These are phyloP conservation scores for Zygosaccharomyces sapae DNA, from an alignment of 1,139 yeast genomes.

Conservation along the genomic window DNA sequence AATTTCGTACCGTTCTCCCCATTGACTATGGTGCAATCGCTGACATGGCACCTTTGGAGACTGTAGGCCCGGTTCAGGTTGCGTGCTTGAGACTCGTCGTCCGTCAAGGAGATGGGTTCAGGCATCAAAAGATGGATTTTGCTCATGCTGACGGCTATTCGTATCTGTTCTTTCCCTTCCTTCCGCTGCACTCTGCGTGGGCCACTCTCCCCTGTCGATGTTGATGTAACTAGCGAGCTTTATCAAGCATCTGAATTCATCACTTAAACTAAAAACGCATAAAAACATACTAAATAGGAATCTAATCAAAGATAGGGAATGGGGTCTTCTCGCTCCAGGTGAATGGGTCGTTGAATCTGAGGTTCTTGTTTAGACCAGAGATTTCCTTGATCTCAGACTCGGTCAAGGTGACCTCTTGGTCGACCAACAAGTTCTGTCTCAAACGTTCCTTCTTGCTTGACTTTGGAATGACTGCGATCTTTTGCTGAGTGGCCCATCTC, in stretches of 20 bases:
- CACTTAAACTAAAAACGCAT: background rate
- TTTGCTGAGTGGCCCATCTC: constrained; percentile 80
- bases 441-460: constrained; percentile 62
- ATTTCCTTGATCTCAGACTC: constrained; percentile 53
- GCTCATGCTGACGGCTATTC: constrained; percentile 8
- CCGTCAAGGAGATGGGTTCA: constrained; percentile 26
- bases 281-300: background rate
- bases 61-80: constrained; percentile 11
- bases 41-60: constrained; percentile 18
- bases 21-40: constrained; percentile 28
- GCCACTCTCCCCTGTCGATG: too few species aligned
- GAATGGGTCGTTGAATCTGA: constrained; percentile 86
- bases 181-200: too few species aligned
- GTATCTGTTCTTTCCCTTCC: too few species aligned
- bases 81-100: constrained; percentile 15
- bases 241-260: background rate
- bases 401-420: constrained; percentile 47
- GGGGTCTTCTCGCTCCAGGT: constrained; percentile 47
- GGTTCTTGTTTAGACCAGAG: constrained; percentile 54
- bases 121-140: constrained; percentile 24
- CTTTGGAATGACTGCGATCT: constrained; percentile 69
- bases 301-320: constrained; percentile 36
- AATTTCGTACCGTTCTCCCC: constrained; percentile 27
- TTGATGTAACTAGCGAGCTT: too few species aligned
- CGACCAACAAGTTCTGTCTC: constrained; percentile 51